Conservation (phyloP, 208 protist species). For the Wallacemonas sp. region DNA sequence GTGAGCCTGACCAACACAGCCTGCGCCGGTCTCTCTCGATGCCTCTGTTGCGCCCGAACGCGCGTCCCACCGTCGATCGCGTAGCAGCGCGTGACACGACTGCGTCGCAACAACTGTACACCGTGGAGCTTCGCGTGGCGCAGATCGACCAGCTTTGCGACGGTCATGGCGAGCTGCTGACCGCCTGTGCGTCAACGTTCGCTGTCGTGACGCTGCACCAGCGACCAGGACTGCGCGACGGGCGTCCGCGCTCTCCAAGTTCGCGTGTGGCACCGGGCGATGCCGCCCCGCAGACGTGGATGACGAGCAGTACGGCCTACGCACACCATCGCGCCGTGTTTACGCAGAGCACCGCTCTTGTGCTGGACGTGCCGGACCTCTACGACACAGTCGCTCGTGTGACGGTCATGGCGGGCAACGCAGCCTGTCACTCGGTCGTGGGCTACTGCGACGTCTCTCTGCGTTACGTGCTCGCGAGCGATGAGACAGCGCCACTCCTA, state of each 20-base stretch:
- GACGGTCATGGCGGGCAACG: conserved; percentile 15
- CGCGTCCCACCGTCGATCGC: too few species aligned
- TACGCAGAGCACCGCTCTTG: not conserved
- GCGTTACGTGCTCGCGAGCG: not conserved
- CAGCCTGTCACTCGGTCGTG: conserved; percentile 7
- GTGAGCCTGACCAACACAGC: too few species aligned
- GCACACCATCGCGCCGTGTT: not conserved
- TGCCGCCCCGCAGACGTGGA: too few species aligned
- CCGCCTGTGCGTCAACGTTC: not conserved
- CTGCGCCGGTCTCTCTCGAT: conserved; percentile 4
- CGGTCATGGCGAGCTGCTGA: not conserved
- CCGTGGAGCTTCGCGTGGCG: not conserved
- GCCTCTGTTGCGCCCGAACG: not conserved
- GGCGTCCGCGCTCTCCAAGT: too few species aligned
- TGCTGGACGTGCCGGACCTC: not conserved
- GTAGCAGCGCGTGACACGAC: too few species aligned
- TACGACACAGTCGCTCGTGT: conserved; percentile 6
- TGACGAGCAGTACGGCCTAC: not conserved
- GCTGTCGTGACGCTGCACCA: not conserved
- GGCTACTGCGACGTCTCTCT: conserved; percentile 21
- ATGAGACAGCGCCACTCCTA: not conserved
- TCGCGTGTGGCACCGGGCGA: too few species aligned
- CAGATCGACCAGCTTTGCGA: not conserved
- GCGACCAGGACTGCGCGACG: too few species aligned
- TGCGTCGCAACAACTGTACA: not conserved